These are phyloP conservation scores for Vitis amurensis DNA, from an alignment of 164 flowering plant species.

Conservation along the genomic window DNA sequence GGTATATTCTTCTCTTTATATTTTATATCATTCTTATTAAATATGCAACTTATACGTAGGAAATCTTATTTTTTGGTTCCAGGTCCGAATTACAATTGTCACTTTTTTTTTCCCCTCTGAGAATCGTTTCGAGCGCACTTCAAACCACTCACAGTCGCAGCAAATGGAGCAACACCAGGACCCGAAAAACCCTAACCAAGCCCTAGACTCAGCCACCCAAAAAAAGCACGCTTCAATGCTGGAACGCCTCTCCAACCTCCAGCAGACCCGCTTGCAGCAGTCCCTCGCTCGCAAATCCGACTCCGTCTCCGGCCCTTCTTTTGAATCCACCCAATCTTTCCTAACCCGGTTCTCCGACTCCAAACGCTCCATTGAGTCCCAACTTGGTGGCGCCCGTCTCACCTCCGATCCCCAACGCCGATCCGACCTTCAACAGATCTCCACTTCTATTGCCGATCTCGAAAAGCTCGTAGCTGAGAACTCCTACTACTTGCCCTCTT, in stretches of 20 bases:
- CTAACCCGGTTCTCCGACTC: constrained; percentile 51
- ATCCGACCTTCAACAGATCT: constrained; percentile 40
- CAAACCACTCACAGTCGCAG: too few species aligned
- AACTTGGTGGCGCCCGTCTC: constrained; percentile 27
- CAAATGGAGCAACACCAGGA: not conserved
- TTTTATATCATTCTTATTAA: too few species aligned
- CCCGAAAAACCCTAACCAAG: constrained; percentile 13
- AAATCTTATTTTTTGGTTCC: too few species aligned
- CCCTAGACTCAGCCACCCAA: constrained; percentile 30
- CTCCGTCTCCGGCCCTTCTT: constrained; percentile 32
- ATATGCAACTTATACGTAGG: too few species aligned
- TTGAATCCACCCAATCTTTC: constrained; percentile 61
- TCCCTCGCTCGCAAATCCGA: constrained; percentile 30
- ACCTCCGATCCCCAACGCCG: constrained; percentile 16
- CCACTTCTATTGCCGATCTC: constrained; percentile 52
- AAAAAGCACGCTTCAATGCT: constrained; percentile 68
- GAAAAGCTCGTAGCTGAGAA: constrained; percentile 81
- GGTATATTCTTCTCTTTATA: rapidly evolving
- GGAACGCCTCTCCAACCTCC: constrained; percentile 73
- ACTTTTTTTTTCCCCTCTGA: too few species aligned
- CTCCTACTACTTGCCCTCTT: constrained; percentile 79
- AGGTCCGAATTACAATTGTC: too few species aligned
- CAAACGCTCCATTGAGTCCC: constrained; percentile 47
- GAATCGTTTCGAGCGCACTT: too few species aligned
- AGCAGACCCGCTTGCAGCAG: constrained; percentile 51